Conservation (phyloP, 176 grass and related monocot species). For the maize (Zea mays) region Zm-B73-REFERENCE-NAM-5.0 NC_050100.1:62145001-62145500, state of each 20-base stretch:
- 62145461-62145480: too few relatives aligned
- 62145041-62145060: conserved; percentile 44
- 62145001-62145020: conserved; percentile 36
- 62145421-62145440: too few relatives aligned
- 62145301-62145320: not conserved
- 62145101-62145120: conserved; percentile 37
- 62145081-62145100: not conserved
- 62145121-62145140: not conserved
- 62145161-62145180: conserved; percentile 24
- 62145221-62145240: conserved; percentile 10
- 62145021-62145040: conserved; percentile 38
- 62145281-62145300: not conserved
- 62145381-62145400: too few relatives aligned
- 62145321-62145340: not conserved
- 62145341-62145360: not conserved
- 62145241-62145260: not conserved
- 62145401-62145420: too few relatives aligned
- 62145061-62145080: conserved; percentile 4
- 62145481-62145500: too few relatives aligned
- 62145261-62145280: not conserved
- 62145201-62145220: conserved; percentile 30
- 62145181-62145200: conserved; percentile 26
- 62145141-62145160: not conserved
- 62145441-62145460: too few relatives aligned
- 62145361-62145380: too few relatives aligned